A percentile compares a stretch with the other conserved stretches of the same genome.
Evolutionary conservation across 345 rosid species (phyloP).

Genomic region (Acer negundo): DNA sequence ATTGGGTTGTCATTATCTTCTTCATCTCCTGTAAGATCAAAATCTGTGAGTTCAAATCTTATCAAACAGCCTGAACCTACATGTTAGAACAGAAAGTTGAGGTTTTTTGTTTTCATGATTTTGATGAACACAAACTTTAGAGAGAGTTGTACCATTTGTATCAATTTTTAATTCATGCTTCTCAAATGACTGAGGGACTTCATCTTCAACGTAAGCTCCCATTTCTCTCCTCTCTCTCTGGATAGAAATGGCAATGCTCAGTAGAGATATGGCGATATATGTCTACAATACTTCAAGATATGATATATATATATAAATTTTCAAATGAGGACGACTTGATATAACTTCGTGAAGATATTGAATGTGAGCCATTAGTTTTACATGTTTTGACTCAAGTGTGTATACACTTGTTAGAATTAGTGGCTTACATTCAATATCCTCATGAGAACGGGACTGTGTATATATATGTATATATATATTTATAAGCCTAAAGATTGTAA

Average conservation of each 20-base stretch:
- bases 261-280: background rate
- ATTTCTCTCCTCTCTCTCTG: constrained; percentile 1
- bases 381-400: too few species aligned
- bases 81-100: background rate
- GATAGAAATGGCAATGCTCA: background rate
- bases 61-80: too few species aligned
- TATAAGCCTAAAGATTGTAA: too few species aligned
- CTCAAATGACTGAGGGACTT: background rate
- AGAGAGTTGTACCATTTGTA: background rate
- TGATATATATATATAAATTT: too few species aligned
- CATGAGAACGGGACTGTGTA: too few species aligned
- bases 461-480: too few species aligned
- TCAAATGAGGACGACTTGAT: too few species aligned
- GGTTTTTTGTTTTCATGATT: background rate
- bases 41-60: background rate
- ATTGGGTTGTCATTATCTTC: constrained; percentile 16
- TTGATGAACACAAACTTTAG: background rate
- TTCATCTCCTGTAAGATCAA: background rate
- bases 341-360: too few species aligned
- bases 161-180: background rate
- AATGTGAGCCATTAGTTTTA: too few species aligned
- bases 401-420: too few species aligned
- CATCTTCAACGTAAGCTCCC: constrained; percentile 13
- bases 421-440: too few species aligned
- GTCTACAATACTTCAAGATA: background rate